Evolutionary conservation across 176 grass and related monocot genomes (phyloP), one percentile per base, ranked within the genome.

Genomic region (Cymbopogon citratus): DNA sequence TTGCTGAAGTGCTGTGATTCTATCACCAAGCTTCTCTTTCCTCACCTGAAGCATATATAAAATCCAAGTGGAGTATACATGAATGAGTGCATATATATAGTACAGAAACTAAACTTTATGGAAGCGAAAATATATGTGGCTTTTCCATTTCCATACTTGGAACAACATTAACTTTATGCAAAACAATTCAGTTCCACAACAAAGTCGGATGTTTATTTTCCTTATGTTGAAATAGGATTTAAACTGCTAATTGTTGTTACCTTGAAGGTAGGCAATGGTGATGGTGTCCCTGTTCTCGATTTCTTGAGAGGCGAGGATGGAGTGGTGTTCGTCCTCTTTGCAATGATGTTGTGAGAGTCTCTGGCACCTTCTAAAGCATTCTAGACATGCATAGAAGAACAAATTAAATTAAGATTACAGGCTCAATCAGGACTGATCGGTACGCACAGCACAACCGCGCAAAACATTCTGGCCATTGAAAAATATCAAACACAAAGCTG

Each of bases 21-120:
- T 93, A 85, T 99, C 91, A 31, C 96, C 96, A 57, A 99, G 85
- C 80, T 99, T 99, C 89, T 99, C 96, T 91, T 99, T 99, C 85
- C 96, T 91, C 76, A 99, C 96, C 96, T 99, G 89, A 82, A 72
- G 82, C 29, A 68, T 6, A 69, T 69, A 46, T 35, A 77, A 34
- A 76, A 54, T 44, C 60, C 31, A 25, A 48, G 23, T 72, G 51
- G 46, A 40, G 5, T 35, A 35, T 28, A 18, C 24, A 24, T 57
- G 31, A 27, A 35, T 77, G 19, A 60, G 10, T 25, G 56, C 25
- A 10, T 18, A 38, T 38, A 36, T 3, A 5, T 9, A 5, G 46
- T 45, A 43, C 28, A 62, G 24, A 33, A 83, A 81, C 1, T 74
- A 33, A 83, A 81, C 1, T 74, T 86, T 68, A 21, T 12, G 54